These are phyloP conservation scores for Mrakia gelida DNA, from an alignment of 768 basidiomycete species.

Conservation along the genomic window DNA sequence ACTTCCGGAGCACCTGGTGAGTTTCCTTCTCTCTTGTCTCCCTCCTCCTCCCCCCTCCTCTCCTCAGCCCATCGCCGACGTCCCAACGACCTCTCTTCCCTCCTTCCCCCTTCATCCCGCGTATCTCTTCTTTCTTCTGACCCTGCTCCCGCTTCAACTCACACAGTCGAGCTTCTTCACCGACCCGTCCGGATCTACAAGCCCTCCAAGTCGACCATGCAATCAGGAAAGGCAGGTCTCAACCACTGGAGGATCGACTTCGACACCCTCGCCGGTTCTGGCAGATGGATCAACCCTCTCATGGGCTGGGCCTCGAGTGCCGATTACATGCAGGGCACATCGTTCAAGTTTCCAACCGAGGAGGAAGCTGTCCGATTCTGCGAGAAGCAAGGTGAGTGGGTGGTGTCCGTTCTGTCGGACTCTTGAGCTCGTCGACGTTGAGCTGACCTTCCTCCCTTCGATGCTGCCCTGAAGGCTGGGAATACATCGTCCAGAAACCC, in stretches of 20 bases:
- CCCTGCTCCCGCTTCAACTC: background rate
- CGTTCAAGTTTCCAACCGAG: constrained; percentile 73
- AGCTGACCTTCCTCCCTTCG: background rate
- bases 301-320: constrained; percentile 92
- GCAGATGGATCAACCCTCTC: constrained; percentile 94
- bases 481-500: constrained; percentile 74
- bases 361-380: constrained; percentile 84
- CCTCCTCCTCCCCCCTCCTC: background rate
- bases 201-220: constrained; percentile 90
- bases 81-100: background rate
- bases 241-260: constrained; percentile 92
- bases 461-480: constrained; percentile 52
- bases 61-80: background rate
- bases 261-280: constrained; percentile 81
- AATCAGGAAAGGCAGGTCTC: constrained; percentile 79
- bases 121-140: background rate
- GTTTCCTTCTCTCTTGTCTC: background rate
- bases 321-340: constrained; percentile 92
- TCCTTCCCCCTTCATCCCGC: no score
- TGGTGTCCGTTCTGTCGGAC: constrained; percentile 5
- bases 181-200: constrained; percentile 88
- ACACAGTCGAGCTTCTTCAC: constrained; percentile 66
- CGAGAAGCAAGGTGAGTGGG: constrained; percentile 79
- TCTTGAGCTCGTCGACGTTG: background rate
- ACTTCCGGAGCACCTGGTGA: constrained; percentile 19